These are phyloP conservation scores for Telfairia occidentalis DNA, from an alignment of 331 rosid species.

Conservation along the genomic window DNA sequence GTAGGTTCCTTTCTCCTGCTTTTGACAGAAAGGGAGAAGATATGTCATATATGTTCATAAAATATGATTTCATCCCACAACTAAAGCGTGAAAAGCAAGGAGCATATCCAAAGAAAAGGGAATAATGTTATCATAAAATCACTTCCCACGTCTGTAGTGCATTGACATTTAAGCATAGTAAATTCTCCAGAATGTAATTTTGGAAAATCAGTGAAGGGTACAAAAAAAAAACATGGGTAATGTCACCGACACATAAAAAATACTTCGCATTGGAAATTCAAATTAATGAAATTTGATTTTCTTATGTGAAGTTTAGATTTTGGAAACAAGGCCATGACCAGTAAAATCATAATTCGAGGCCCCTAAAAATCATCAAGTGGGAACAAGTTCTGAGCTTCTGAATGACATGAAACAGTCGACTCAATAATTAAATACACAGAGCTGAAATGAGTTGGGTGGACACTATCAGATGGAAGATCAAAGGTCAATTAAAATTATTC, in stretches of 20 bases:
- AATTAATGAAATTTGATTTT: background rate
- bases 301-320: background rate
- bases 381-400: slow-evolving; percentile 10
- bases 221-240: background rate
- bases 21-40: slow-evolving; percentile 16
- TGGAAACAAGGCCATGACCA: background rate
- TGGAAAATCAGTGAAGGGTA: background rate
- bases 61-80: background rate
- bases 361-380: background rate
- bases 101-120: background rate
- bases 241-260: background rate
- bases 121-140: background rate
- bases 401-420: background rate
- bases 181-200: background rate
- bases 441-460: background rate
- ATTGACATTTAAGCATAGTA: background rate
- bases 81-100: background rate
- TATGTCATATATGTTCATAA: background rate
- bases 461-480: background rate
- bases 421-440: background rate
- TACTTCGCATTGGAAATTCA: background rate
- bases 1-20: slow-evolving; percentile 51
- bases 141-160: background rate
- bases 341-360: background rate
- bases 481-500: background rate